These are phyloP conservation scores for Prunus mira DNA, from an alignment of 306 rosid genomes.

Conservation along the genomic window DNA sequence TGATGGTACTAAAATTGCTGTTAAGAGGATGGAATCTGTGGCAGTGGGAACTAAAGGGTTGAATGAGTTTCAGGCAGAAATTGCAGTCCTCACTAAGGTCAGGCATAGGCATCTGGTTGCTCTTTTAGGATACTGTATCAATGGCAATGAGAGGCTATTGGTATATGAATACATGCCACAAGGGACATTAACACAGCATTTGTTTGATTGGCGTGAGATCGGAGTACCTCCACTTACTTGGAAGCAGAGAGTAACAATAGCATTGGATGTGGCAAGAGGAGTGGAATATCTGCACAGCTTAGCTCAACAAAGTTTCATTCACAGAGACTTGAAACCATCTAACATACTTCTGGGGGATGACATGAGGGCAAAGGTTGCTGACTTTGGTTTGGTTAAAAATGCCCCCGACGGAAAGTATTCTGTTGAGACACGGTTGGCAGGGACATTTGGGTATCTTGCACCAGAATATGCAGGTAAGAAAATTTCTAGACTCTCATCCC, in stretches of 20 bases:
- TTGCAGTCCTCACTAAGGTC: slow-evolving; percentile 76
- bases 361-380: slow-evolving; percentile 93
- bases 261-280: slow-evolving; percentile 92
- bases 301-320: slow-evolving; percentile 92
- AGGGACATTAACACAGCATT: slow-evolving; percentile 77
- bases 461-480: slow-evolving; percentile 91
- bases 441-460: slow-evolving; percentile 96
- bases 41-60: slow-evolving; percentile 66
- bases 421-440: slow-evolving; percentile 84
- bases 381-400: slow-evolving; percentile 78
- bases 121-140: slow-evolving; percentile 71
- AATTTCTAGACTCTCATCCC: slow-evolving; percentile 3
- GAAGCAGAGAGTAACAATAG: slow-evolving; percentile 77
- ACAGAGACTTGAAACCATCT: slow-evolving; percentile 86
- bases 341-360: slow-evolving; percentile 81
- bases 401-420: slow-evolving; percentile 87
- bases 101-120: slow-evolving; percentile 93
- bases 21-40: slow-evolving; percentile 81
- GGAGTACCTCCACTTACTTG: slow-evolving; percentile 62
- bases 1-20: slow-evolving; percentile 87
- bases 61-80: slow-evolving; percentile 89
- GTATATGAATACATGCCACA: slow-evolving; percentile 92
- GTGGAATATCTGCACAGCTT: slow-evolving; percentile 86
- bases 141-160: slow-evolving; percentile 84
- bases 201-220: slow-evolving; percentile 62